Percentiles rank a stretch among this genome's conserved stretches.
Conservation (phyloP, 495 filamentous ascomycete species). For the Amniculicola lignicola region DNA sequence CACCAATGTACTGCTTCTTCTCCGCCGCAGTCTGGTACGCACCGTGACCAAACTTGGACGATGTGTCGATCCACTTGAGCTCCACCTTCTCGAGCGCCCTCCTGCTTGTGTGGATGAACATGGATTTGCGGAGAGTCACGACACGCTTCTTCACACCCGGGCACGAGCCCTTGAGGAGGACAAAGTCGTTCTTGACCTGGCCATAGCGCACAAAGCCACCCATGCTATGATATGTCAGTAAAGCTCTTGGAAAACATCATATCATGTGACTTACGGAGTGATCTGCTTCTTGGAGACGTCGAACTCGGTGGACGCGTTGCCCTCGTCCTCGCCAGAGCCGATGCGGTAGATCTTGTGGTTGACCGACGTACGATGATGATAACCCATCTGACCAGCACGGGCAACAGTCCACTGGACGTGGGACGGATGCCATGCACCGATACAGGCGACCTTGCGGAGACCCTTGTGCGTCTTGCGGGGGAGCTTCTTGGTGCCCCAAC, state of each 20-base stretch:
- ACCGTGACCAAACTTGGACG: conserved; percentile 99
- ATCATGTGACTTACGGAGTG: conserved; percentile 82
- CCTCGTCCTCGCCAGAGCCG: conserved; percentile 81
- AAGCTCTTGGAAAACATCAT: conserved; percentile 28
- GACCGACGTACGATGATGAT: conserved; percentile 99
- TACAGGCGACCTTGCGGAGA: conserved; percentile 99
- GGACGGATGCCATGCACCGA: conserved; percentile 99
- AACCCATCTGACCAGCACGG: conserved; percentile 99
- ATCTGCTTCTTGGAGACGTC: conserved; percentile 99
- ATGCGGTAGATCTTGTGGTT: conserved; percentile 99
- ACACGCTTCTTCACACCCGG: conserved; percentile 99
- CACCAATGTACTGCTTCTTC: conserved; percentile 93
- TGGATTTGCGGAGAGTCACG: conserved; percentile 98
- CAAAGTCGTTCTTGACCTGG: conserved; percentile 98
- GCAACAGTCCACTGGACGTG: conserved; percentile 99
- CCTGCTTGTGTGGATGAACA: conserved; percentile 94
- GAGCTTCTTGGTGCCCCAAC: conserved; percentile 99
- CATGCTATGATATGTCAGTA: conserved; percentile 60
- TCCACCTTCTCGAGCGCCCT: conserved; percentile 97
- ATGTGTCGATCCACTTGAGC: conserved; percentile 99
- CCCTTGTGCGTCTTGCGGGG: conserved; percentile 99
- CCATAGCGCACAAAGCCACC: conserved; percentile 99
- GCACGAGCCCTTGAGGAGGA: conserved; percentile 95
- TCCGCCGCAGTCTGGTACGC: conserved; percentile 97
- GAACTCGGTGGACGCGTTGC: conserved; percentile 90